These are phyloP conservation scores for Geoglossum cookeanum DNA, from an alignment of 2,329 filamentous ascomycete species.

Conservation along the genomic window DNA sequence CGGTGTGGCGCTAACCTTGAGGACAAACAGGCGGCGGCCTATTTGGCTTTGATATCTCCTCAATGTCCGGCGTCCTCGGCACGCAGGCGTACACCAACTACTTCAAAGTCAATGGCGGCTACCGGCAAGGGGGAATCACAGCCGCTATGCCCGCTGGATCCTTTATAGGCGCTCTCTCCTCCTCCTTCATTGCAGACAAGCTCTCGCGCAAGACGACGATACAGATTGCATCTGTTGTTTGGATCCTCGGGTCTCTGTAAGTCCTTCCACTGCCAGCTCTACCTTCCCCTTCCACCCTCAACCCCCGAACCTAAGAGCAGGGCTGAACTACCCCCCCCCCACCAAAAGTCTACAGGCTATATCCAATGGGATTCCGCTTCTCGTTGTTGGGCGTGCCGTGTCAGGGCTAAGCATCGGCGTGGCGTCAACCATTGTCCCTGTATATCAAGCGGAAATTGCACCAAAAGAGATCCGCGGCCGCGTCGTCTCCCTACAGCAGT, in stretches of 20 bases:
- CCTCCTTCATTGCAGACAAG: conserved; percentile 27
- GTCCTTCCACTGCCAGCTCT: conserved; percentile 11
- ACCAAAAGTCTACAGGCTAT: conserved; percentile 10
- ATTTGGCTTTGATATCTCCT: conserved; percentile 5
- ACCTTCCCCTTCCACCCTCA: background rate
- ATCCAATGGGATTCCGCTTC: conserved; percentile 13
- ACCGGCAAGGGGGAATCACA: conserved; percentile 18
- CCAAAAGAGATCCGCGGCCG: conserved; percentile 24
- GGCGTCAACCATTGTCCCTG: conserved; percentile 25
- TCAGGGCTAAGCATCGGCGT: conserved; percentile 21
- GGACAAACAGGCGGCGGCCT: conserved; percentile 3
- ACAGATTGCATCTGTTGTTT: conserved; percentile 25
- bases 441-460: conserved; percentile 26
- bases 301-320: background rate
- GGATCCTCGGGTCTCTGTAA: conserved; percentile 25
- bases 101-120: background rate
- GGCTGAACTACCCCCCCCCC: background rate
- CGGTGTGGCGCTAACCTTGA: background rate
- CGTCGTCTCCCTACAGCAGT: conserved; percentile 26
- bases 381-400: conserved; percentile 17
- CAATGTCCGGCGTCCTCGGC: conserved; percentile 4
- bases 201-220: conserved; percentile 26
- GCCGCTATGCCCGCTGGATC: conserved; percentile 31
- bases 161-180: conserved; percentile 26
- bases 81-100: conserved; percentile 3